Conservation (phyloP, 768 basidiomycete species). For the Pholiota microspora region DNA sequence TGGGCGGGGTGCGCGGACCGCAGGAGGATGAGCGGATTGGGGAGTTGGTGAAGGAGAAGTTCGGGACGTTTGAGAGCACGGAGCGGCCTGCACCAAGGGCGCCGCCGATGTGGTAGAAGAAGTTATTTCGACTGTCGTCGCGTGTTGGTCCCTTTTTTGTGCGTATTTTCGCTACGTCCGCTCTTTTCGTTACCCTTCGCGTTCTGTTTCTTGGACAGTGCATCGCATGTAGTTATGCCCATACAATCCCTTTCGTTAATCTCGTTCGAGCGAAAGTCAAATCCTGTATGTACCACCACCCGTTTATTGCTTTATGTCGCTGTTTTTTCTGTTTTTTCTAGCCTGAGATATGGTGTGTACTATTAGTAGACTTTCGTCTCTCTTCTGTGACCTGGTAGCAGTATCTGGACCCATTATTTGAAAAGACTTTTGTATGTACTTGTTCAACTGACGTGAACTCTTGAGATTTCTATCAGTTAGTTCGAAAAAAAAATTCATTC, state of each 20-base stretch:
- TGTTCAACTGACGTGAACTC: too few relatives aligned
- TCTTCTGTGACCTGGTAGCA: background rate
- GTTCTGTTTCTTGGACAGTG: background rate
- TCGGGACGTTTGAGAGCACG: slow-evolving; percentile 11
- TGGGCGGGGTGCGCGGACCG: slow-evolving; percentile 2
- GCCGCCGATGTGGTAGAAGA: background rate
- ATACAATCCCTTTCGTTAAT: background rate
- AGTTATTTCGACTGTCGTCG: background rate
- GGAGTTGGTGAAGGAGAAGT: slow-evolving; percentile 19
- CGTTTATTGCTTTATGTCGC: background rate
- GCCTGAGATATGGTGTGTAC: background rate
- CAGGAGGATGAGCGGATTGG: slow-evolving; percentile 5
- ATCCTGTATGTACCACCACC: background rate
- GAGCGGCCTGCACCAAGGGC: background rate
- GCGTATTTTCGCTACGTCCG: background rate
- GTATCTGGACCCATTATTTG: too few relatives aligned
- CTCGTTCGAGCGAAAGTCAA: background rate
- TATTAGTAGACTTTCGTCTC: background rate
- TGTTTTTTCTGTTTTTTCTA: background rate
- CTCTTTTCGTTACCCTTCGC: background rate
- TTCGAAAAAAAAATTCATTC: too few relatives aligned
- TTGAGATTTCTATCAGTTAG: too few relatives aligned
- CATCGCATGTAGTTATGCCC: background rate
- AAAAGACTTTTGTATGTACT: too few relatives aligned
- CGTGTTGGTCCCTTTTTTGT: background rate